Percentiles rank a stretch among this genome's conserved stretches.
Conservation (phyloP, 116 monocot species). For the Zostera marina region DNA sequence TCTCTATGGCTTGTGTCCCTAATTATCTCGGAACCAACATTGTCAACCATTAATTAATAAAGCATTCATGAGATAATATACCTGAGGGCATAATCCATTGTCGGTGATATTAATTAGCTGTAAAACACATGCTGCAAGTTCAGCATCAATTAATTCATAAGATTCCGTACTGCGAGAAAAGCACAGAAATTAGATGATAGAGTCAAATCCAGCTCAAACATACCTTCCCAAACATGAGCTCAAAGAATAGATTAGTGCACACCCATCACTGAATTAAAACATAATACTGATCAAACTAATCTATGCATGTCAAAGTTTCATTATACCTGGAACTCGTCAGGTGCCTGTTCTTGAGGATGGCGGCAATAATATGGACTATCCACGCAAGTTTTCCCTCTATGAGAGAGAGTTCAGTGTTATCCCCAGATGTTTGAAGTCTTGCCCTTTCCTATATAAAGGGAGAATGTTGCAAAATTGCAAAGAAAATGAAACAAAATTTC, state of each 20-base stretch:
- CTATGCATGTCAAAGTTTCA: neutral
- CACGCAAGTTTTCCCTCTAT: conserved; percentile 91
- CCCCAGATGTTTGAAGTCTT: conserved; percentile 31
- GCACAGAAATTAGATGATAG: neutral
- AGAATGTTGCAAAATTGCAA: neutral
- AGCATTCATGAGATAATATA: conserved; percentile 8
- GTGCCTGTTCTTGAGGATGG: conserved; percentile 81
- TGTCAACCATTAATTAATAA: neutral
- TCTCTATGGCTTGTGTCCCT: too few species aligned
- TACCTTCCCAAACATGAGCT: neutral
- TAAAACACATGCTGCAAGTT: conserved; percentile 93
- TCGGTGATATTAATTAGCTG: conserved; percentile 86
- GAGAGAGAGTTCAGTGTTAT: conserved; percentile 46
- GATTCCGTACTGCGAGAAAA: conserved; percentile 43
- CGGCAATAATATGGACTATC: conserved; percentile 93
- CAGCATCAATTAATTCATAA: conserved; percentile 94
- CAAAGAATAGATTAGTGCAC: neutral
- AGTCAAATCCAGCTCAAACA: conserved; percentile 2
- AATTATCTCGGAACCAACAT: too few species aligned
- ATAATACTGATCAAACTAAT: too few species aligned
- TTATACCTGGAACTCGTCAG: conserved; percentile 50
- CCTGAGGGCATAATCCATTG: conserved; percentile 82
- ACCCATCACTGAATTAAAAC: too few species aligned
- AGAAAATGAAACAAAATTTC: neutral
- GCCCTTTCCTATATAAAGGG: conserved; percentile 48